Conservation (phyloP, 2,329 filamentous ascomycete species). For the Claviceps pusilla region DNA sequence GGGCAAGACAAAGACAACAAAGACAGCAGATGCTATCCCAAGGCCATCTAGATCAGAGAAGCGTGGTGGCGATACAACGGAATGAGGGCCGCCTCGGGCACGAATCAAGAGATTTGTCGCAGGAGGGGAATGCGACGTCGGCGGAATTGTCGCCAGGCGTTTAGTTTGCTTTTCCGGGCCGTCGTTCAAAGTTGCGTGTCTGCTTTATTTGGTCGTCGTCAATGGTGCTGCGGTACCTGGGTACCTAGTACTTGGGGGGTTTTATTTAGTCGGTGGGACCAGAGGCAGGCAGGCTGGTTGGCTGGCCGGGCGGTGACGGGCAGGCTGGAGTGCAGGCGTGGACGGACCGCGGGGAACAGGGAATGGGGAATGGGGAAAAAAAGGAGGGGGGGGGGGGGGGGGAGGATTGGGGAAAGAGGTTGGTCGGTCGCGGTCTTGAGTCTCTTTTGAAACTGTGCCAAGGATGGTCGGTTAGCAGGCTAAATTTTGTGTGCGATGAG, state of each 20-base stretch:
- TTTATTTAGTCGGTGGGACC: not conserved
- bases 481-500: not conserved
- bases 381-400: not conserved
- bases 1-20: not conserved
- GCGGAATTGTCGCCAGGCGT: constrained; percentile 5
- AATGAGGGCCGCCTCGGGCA: not conserved
- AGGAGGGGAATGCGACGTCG: constrained; percentile 7
- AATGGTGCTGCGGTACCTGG: not conserved
- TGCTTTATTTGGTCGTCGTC: not conserved
- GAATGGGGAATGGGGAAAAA: too few species aligned
- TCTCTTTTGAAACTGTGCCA: not conserved
- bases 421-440: too few species aligned
- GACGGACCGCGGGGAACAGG: not conserved
- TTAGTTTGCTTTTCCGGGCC: not conserved
- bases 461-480: not conserved
- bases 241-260: not conserved
- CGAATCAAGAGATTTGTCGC: not conserved
- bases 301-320: not conserved
- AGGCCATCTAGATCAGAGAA: constrained; percentile 1
- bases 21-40: not conserved
- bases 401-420: too few species aligned
- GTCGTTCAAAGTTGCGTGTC: too few species aligned
- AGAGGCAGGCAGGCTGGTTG: not conserved
- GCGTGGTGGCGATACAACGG: not conserved
- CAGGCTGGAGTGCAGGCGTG: not conserved